A percentile compares a stretch with the other conserved stretches of the same genome.
These are phyloP conservation scores for Fagus sylvatica DNA, from an alignment of 306 rosid species.

Conservation along the genomic window DNA sequence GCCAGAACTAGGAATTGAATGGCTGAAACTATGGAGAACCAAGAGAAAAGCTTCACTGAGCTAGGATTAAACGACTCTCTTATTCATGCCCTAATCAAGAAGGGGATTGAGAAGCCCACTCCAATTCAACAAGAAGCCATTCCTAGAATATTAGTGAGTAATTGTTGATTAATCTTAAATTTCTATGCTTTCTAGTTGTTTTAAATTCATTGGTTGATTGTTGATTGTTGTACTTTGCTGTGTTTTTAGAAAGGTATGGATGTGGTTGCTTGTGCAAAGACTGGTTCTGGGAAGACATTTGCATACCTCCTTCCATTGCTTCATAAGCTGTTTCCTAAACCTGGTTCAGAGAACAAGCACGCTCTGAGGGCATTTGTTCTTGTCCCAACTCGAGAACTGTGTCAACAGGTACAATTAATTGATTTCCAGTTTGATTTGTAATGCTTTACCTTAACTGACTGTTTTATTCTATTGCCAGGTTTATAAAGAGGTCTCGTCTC, in stretches of 20 bases:
- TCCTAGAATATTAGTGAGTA: constrained; percentile 60
- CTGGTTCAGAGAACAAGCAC: constrained; percentile 51
- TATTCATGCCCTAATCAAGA: constrained; percentile 54
- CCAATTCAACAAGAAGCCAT: constrained; percentile 82
- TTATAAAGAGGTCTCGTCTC: constrained; percentile 57
- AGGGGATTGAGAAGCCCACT: constrained; percentile 63
- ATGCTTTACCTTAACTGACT: not conserved
- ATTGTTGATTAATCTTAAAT: not conserved
- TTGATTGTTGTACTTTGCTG: not conserved
- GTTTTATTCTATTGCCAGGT: constrained; percentile 48
- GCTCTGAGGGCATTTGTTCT: constrained; percentile 81
- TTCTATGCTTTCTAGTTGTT: not conserved
- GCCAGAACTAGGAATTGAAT: no score
- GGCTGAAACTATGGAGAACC: no score
- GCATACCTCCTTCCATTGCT: constrained; percentile 91
- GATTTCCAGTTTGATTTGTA: not conserved
- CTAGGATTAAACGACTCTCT: constrained; percentile 62
- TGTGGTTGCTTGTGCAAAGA: constrained; percentile 91
- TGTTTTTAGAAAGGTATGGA: constrained; percentile 81
- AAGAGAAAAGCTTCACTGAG: constrained; percentile 55
- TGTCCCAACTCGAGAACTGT: constrained; percentile 77
- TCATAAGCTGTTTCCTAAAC: constrained; percentile 64
- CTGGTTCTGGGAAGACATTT: constrained; percentile 94
- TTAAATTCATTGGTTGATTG: not conserved
- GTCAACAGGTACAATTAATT: constrained; percentile 61